A percentile compares a stretch with the other conserved stretches of the same genome.
Evolutionary conservation across 1,284 basidiomycete genomes (phyloP).

Genomic region (Ceratobasidium theobromae): DNA sequence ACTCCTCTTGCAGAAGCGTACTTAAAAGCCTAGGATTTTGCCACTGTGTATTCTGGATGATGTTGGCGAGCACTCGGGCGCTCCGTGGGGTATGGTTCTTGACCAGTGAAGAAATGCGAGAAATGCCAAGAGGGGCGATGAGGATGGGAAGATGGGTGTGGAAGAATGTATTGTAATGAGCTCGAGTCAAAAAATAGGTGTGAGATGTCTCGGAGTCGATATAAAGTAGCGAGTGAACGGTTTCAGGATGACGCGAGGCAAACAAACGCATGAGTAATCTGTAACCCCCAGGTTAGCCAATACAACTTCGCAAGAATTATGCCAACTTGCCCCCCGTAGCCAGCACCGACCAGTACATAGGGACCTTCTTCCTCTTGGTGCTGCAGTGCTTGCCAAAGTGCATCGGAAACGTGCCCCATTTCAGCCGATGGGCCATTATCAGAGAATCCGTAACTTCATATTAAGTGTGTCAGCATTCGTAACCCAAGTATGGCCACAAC

Average conservation of each 20-base stretch:
- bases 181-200: constrained; percentile 25
- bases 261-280: constrained; percentile 20
- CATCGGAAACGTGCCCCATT: constrained; percentile 26
- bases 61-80: constrained; percentile 13
- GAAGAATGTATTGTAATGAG: constrained; percentile 15
- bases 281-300: no score
- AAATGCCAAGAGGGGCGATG: constrained; percentile 27
- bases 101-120: constrained; percentile 13
- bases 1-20: constrained; percentile 27
- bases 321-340: constrained; percentile 32
- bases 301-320: no score
- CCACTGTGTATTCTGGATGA: constrained; percentile 12
- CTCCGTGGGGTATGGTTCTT: constrained; percentile 26
- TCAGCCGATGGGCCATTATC: constrained; percentile 29
- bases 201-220: constrained; percentile 32
- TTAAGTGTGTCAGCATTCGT: neutral
- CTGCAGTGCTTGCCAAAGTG: constrained; percentile 31
- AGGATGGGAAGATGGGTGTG: constrained; percentile 31
- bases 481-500: neutral
- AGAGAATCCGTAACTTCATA: constrained; percentile 31
- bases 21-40: constrained; percentile 27
- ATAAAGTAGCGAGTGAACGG: constrained; percentile 19
- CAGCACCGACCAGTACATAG: constrained; percentile 30
- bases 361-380: constrained; percentile 29
- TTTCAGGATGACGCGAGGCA: constrained; percentile 28